These are phyloP conservation scores for Paramecium tetraurelia DNA, from an alignment of 73 alveolate genomes.

Conservation along the genomic window DNA sequence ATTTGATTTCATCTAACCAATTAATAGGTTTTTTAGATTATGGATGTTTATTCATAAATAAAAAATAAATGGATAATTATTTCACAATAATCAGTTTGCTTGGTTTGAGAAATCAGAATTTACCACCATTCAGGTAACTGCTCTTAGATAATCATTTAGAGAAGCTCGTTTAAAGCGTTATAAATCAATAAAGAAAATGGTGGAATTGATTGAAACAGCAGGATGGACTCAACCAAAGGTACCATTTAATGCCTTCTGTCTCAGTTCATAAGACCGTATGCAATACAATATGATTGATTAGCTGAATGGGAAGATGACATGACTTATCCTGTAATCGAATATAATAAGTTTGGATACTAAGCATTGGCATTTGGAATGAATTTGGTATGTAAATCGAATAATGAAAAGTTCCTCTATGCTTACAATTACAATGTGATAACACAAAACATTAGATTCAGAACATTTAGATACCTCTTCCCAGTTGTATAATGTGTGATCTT, in stretches of 20 bases:
- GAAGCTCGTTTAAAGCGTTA: conserved; percentile 83
- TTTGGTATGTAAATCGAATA: background rate
- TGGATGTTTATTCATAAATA: conserved; percentile 3
- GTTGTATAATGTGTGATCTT: conserved; percentile 19
- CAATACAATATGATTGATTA: background rate
- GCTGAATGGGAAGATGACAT: conserved; percentile 92
- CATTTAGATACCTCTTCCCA: conserved; percentile 57
- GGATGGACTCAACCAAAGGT: conserved; percentile 76
- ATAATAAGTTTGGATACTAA: conserved; percentile 42
- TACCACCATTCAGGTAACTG: conserved; percentile 53
- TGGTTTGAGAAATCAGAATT: conserved; percentile 60
- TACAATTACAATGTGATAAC: conserved; percentile 59
- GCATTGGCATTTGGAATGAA: conserved; percentile 58
- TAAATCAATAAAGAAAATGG: conserved; percentile 85
- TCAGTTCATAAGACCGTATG: conserved; percentile 76
- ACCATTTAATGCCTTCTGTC: conserved; percentile 71
- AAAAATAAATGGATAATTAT: conserved; percentile 59
- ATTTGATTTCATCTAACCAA: conserved; percentile 20
- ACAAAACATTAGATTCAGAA: conserved; percentile 56
- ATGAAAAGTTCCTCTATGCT: conserved; percentile 54
- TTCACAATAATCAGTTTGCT: conserved; percentile 59
- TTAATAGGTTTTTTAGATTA: background rate
- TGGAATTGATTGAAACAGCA: conserved; percentile 80
- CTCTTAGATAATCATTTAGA: conserved; percentile 56
- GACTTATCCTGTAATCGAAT: conserved; percentile 78